Base-by-base conservation (phyloP, 768 basidiomycete species). In the Rhizopogon vinicolor region DNA sequence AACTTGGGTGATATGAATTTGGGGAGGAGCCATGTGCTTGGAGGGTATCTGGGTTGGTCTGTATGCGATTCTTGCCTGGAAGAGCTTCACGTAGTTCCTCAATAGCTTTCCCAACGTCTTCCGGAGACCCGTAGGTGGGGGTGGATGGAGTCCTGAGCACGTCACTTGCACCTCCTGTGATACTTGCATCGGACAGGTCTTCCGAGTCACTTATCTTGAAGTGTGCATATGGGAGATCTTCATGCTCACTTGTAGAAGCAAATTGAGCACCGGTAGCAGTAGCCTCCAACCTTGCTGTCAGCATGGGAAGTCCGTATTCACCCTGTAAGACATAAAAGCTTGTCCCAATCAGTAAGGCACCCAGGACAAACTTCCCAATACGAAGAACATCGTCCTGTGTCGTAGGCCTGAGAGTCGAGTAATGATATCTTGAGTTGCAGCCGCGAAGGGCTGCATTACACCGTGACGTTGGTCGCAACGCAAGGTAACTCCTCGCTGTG, bases 1-100 rank as follows among this genome's bases (percentile, higher is more conserved):
- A 79, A 49, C 76, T 70, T 3, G 82, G 80, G 63, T 83, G 86
- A 61, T 87, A 87, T 7, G 85, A 85, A 62, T 87, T 82, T 58
- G 82, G 82, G 1, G 87, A 89, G 35, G 79, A 84, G 4, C 89
- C 89, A 56, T 87, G 77, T 33, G 75, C 74, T 44, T 73, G 69
- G 25, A 89, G 70, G 16, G 74, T 69, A 35, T 78, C 74, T 12
- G 75, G 71, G 59, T 82, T 78, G 3, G 82, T 85, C 28, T 75
- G 71, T 25, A 87, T 79, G 16, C 69, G 63, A 40, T 75, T 70
- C n/a, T 71, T 65, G n/a, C 64, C 71, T 6, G 82, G 75, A 60
- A 89, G 73, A 13, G 69, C 67, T 3, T 62, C 57, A 22, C 69
- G 73, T 33, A 89, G 72, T 58, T 86, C 81, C 14, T 72, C 63